These are phyloP conservation scores for Lactarius hengduanensis DNA, from an alignment of 768 basidiomycete genomes.

Conservation along the genomic window DNA sequence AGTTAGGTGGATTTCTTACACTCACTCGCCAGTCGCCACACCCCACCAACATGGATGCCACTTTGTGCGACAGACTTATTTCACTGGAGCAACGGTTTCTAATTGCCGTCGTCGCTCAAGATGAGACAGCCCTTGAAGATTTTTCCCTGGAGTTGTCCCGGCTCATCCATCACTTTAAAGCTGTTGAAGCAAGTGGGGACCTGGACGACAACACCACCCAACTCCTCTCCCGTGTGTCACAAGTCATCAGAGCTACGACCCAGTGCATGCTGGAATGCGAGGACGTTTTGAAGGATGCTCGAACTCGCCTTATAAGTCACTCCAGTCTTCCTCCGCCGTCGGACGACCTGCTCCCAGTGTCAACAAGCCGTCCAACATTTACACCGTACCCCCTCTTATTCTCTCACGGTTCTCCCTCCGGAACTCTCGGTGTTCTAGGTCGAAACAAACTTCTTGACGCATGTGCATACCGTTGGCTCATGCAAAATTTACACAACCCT, in stretches of 20 bases:
- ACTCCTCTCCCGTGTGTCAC: constrained; percentile 5
- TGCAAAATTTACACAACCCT: constrained; percentile 46
- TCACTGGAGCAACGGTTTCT: constrained; percentile 11
- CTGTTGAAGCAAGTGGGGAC: background rate
- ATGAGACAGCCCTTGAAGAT: background rate
- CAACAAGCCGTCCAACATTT: background rate
- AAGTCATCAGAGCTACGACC: background rate
- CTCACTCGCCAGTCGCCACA: background rate
- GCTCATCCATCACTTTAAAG: background rate
- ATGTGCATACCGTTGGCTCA: constrained; percentile 14
- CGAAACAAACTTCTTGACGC: constrained; percentile 4
- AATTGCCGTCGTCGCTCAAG: background rate
- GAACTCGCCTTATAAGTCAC: background rate
- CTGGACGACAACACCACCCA: constrained; percentile 1
- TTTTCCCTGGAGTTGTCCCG: constrained; percentile 8
- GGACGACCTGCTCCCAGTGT: background rate
- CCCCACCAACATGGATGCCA: constrained; percentile 7
- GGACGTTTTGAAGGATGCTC: background rate
- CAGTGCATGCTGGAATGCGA: constrained; percentile 3
- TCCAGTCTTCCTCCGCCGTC: background rate
- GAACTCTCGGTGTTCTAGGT: background rate
- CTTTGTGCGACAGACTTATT: constrained; percentile 1
- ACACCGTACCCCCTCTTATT: constrained; percentile 6
- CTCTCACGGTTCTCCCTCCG: background rate
- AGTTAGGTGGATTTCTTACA: background rate